phyloP scores from a whole-genome alignment of 805 yeast genomes.

The Nakazawaea holstii region DNA sequence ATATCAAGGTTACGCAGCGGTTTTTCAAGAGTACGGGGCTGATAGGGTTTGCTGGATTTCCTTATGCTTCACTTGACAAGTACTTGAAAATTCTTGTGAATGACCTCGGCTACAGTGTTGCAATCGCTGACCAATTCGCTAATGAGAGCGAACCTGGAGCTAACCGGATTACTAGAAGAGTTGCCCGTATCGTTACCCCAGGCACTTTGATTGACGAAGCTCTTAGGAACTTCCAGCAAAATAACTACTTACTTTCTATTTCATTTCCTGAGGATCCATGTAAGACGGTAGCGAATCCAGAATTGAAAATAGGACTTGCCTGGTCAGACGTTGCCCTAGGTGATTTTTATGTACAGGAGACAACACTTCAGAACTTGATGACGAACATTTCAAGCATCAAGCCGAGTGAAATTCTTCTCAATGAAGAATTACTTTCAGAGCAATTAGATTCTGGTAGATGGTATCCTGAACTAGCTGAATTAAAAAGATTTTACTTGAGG shows the following conservation, averaged over 20 bases:
- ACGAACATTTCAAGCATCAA: constrained; percentile 71
- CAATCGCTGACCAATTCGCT: constrained; percentile 67
- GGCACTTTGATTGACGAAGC: constrained; percentile 90
- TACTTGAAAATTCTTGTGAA: constrained; percentile 72
- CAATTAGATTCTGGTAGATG: constrained; percentile 41
- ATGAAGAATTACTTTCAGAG: constrained; percentile 35
- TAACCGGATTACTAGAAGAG: constrained; percentile 55
- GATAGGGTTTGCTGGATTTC: constrained; percentile 91
- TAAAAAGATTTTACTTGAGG: constrained; percentile 56
- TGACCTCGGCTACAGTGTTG: constrained; percentile 66
- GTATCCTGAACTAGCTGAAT: constrained; percentile 53
- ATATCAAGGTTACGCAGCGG: constrained; percentile 62
- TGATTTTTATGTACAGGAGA: constrained; percentile 62
- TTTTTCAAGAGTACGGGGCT: constrained; percentile 34
- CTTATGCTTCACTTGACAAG: constrained; percentile 61
- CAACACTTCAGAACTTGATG: constrained; percentile 52
- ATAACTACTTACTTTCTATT: constrained; percentile 66
- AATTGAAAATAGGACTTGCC: constrained; percentile 56
- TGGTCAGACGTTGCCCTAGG: constrained; percentile 93
- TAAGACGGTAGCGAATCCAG: constrained; percentile 32
- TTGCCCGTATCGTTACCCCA: constrained; percentile 80
- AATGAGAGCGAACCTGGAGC: constrained; percentile 18
- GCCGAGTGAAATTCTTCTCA: constrained; percentile 75
- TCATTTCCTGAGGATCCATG: constrained; percentile 48
- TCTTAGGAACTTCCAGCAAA: constrained; percentile 64